These are phyloP conservation scores for Penstemon eatonii DNA, from an alignment of 257 asterid genomes.

Conservation along the genomic window DNA sequence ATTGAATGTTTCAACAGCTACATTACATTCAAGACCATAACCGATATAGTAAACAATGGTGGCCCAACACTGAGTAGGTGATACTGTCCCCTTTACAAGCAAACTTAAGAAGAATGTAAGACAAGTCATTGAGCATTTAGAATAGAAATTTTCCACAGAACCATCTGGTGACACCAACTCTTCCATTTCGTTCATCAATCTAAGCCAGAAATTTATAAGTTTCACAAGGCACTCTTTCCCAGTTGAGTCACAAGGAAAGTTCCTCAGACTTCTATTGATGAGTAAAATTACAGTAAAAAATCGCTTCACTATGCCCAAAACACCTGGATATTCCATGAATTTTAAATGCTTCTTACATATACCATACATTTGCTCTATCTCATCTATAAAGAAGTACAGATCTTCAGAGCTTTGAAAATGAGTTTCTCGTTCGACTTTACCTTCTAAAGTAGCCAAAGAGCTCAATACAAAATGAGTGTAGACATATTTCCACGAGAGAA, in stretches of 20 bases:
- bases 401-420: conserved; percentile 50
- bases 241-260: conserved; percentile 41
- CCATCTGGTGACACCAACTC: conserved; percentile 37
- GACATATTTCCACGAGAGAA: conserved; percentile 64
- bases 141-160: conserved; percentile 47
- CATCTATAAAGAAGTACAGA: conserved; percentile 49
- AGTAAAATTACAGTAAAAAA: conserved; percentile 60
- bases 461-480: conserved; percentile 55
- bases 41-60: conserved; percentile 50
- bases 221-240: conserved; percentile 68
- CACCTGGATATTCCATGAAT: conserved; percentile 51
- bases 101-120: conserved; percentile 54
- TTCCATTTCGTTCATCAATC: conserved; percentile 64
- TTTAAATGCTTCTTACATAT: conserved; percentile 49
- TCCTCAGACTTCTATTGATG: conserved; percentile 38
- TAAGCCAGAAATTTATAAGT: conserved; percentile 77
- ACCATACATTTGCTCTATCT: conserved; percentile 61
- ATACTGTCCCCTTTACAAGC: conserved; percentile 51
- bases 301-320: conserved; percentile 49
- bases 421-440: conserved; percentile 47
- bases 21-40: conserved; percentile 48
- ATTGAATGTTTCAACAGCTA: conserved; percentile 47
- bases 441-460: conserved; percentile 62
- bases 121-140: conserved; percentile 52
- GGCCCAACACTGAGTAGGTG: conserved; percentile 76